Percentiles rank a stretch among this genome's conserved stretches.
Evolutionary conservation across 805 yeast species (phyloP).

Genomic region (Wickerhamomyces xylosicus): DNA sequence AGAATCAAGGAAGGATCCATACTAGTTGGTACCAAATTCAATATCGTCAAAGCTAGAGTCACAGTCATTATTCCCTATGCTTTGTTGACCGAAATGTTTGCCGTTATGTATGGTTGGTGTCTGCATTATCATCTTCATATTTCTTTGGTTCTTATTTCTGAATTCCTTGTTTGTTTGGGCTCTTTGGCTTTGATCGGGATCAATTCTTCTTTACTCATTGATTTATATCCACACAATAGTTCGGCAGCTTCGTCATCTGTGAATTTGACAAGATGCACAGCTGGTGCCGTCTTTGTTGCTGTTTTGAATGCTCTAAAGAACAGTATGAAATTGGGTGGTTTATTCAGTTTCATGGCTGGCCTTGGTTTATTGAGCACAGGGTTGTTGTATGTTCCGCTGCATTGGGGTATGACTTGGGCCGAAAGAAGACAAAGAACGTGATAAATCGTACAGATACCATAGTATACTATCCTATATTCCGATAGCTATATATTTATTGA

Average conservation of each 20-base stretch:
- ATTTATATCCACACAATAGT: constrained; percentile 54
- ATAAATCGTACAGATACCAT: too few species aligned
- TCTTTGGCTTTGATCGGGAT: constrained; percentile 47
- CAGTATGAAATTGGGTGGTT: constrained; percentile 60
- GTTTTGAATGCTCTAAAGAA: constrained; percentile 50
- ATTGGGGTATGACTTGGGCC: constrained; percentile 21
- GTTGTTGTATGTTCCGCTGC: constrained; percentile 19
- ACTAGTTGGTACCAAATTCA: constrained; percentile 25
- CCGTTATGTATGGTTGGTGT: constrained; percentile 64
- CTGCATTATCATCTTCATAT: constrained; percentile 35
- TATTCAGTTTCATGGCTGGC: constrained; percentile 62
- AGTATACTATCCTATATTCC: too few species aligned
- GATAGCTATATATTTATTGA: too few species aligned
- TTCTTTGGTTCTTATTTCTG: constrained; percentile 45
- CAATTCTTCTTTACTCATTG: constrained; percentile 57
- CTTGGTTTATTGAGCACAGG: constrained; percentile 24
- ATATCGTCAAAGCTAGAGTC: constrained; percentile 46
- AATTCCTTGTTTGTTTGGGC: constrained; percentile 46
- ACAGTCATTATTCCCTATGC: constrained; percentile 31
- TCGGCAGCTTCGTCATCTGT: constrained; percentile 69
- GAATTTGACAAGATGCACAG: constrained; percentile 63
- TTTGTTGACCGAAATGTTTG: constrained; percentile 25
- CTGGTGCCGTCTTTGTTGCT: constrained; percentile 63
- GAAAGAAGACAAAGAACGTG: too few species aligned
- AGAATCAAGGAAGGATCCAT: constrained; percentile 16